Evolutionary conservation across 805 yeast species (phyloP), one percentile per base, ranked within the genome.

Genomic region (Candida chilensis): DNA sequence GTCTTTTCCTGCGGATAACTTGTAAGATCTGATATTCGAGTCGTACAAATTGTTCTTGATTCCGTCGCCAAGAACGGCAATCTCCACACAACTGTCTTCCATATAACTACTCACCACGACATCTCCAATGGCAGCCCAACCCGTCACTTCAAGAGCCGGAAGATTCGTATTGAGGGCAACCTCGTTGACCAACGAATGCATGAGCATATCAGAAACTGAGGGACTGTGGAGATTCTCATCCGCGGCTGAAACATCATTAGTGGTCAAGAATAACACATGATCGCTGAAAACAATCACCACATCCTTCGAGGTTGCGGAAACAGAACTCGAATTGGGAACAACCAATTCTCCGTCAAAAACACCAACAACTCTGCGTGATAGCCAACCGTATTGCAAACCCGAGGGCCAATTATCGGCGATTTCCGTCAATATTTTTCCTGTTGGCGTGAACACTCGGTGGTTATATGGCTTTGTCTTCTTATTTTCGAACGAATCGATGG

Each of bases 131-230:
- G 65, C 61, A 17, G 79, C 67, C 83, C 92, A 85, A 3, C 70
- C 65, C 9, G 60, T 63, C 5, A 88, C 95, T 36, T 57, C 60
- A 61, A 90, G 62, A 17, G 61, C 59, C 0, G 96, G 96, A 12
- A 87, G 55, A 24, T 70, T 62, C 3, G 45, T 39, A 34, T 69
- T 54, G 25, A 90, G 63, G 0, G 95, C 92, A 16, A 78, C 78
- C 43, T 85, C 94, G 48, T 90, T 90, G 18, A 83, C 74, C 47
- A 90, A 62, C 0, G 96, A 85, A 45, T 88, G 94, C 94, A 88
- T 85, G 35, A 90, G 57, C 28, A 85, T 66, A 50, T 87, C 95
- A 1, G 95, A 68, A 10, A 82, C 62, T 3, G 79, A 65, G 2
- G 92, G 82, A 27, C 57, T 44, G 28, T 61, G 64, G 17, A 64